phyloP scores from a whole-genome alignment of 2,329 filamentous ascomycete genomes.

The Stagonosporopsis tanaceti region DNA sequence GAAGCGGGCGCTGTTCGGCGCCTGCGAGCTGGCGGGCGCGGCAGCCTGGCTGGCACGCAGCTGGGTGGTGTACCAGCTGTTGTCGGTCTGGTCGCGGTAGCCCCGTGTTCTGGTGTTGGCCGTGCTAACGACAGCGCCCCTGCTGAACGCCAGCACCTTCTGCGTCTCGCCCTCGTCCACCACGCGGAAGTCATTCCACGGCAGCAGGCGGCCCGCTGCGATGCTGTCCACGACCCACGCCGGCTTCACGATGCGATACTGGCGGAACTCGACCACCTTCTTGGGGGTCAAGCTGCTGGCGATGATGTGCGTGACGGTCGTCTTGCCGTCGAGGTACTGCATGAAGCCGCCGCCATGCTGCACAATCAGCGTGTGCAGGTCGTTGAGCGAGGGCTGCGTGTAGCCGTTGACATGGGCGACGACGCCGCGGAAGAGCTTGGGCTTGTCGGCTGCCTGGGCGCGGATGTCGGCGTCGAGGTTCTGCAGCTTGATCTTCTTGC shows the following conservation, averaged over 20 bases:
- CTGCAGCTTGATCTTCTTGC: conserved; percentile 97
- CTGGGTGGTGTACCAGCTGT: conserved; percentile 83
- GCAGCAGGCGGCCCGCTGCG: conserved; percentile 77
- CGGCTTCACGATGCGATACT: conserved; percentile 92
- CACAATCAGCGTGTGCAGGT: conserved; percentile 88
- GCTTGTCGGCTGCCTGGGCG: conserved; percentile 71
- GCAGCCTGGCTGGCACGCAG: conserved; percentile 56
- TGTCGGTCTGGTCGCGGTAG: conserved; percentile 82
- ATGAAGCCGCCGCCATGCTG: conserved; percentile 93
- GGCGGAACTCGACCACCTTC: conserved; percentile 86
- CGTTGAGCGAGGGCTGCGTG: conserved; percentile 89
- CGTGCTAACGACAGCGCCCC: conserved; percentile 72
- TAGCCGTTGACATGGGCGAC: conserved; percentile 95
- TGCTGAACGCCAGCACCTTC: conserved; percentile 72
- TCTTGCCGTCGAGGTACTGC: conserved; percentile 95
- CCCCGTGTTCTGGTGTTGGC: conserved; percentile 66
- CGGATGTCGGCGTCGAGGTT: conserved; percentile 88
- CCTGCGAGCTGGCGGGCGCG: conserved; percentile 12
- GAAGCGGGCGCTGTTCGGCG: conserved; percentile 35
- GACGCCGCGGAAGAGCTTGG: conserved; percentile 87
- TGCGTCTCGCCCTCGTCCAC: conserved; percentile 85
- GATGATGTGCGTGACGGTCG: conserved; percentile 93
- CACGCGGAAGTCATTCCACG: conserved; percentile 86
- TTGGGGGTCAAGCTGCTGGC: conserved; percentile 90
- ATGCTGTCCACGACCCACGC: conserved; percentile 94